phyloP scores from a whole-genome alignment of 2,329 filamentous ascomycete species.

The Dothistroma septosporum region DNA sequence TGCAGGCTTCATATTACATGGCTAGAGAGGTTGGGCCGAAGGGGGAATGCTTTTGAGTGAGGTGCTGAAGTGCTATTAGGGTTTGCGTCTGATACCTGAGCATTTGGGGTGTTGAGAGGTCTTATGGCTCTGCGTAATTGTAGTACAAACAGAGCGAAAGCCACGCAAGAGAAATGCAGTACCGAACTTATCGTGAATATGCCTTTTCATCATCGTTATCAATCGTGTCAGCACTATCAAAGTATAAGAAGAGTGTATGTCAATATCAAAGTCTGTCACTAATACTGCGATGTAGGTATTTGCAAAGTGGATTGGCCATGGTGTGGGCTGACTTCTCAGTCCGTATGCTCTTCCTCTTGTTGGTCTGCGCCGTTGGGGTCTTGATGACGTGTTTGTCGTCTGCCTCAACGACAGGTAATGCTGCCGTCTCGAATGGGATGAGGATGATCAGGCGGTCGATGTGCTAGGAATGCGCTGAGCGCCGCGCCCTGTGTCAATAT shows the following conservation, averaged over 20 bases:
- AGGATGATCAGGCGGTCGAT: not conserved
- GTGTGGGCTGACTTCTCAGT: not conserved
- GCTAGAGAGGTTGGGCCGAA: not conserved
- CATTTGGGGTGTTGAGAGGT: not conserved
- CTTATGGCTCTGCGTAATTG: too few species aligned
- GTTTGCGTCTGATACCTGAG: not conserved
- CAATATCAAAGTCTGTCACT: not conserved
- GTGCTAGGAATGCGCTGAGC: constrained; percentile 6
- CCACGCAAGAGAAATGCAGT: too few species aligned
- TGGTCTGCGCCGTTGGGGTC: not conserved
- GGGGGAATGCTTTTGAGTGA: not conserved
- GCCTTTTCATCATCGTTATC: not conserved
- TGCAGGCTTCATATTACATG: not conserved
- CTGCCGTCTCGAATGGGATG: not conserved
- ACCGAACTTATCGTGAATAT: not conserved
- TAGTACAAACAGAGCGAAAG: too few species aligned
- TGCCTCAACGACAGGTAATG: not conserved
- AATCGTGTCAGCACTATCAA: not conserved
- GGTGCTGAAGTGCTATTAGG: not conserved
- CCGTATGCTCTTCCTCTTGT: not conserved
- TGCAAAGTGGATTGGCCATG: not conserved
- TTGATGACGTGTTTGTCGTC: not conserved
- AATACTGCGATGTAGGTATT: not conserved
- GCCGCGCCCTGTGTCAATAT: constrained; percentile 6
- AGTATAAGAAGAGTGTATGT: not conserved